Evolutionary conservation across 192 early-diverging fungal species (phyloP).

Genomic region (Helicostylum pulchrum): DNA sequence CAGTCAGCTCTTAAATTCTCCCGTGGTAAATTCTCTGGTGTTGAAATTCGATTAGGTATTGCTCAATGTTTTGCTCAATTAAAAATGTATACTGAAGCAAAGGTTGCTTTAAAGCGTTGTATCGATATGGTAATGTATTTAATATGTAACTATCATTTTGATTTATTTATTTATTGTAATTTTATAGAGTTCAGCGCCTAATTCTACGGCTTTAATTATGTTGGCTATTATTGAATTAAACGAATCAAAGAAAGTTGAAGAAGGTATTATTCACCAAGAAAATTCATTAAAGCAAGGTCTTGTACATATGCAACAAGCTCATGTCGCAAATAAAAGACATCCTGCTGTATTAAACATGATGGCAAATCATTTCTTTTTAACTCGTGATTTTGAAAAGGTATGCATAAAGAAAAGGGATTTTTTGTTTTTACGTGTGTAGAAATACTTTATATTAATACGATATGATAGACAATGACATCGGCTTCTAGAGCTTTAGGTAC

Average conservation of each 20-base stretch:
- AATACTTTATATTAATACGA: neutral
- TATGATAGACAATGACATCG: slow-evolving; percentile 33
- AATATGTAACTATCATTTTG: neutral
- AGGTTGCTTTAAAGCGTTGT: slow-evolving; percentile 67
- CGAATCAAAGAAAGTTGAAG: slow-evolving; percentile 49
- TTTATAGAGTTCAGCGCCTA: slow-evolving; percentile 29
- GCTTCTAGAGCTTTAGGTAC: slow-evolving; percentile 40
- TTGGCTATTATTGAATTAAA: slow-evolving; percentile 83
- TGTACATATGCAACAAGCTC: slow-evolving; percentile 49
- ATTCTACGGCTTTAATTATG: slow-evolving; percentile 67
- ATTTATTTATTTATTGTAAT: neutral
- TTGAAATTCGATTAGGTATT: slow-evolving; percentile 80
- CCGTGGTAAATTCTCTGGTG: slow-evolving; percentile 31
- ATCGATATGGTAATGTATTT: slow-evolving; percentile 52
- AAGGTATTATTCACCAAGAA: slow-evolving; percentile 40
- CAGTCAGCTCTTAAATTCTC: slow-evolving; percentile 72
- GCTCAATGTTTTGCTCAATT: slow-evolving; percentile 83
- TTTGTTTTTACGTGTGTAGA: too few species aligned
- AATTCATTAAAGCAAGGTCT: slow-evolving; percentile 43
- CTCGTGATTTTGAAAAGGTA: slow-evolving; percentile 41
- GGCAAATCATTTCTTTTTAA: slow-evolving; percentile 54
- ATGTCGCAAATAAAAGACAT: slow-evolving; percentile 49
- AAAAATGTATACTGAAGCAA: slow-evolving; percentile 62
- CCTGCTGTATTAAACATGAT: slow-evolving; percentile 51
- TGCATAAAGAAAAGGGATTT: too few species aligned